Base-by-base conservation (phyloP, 1,284 basidiomycete genomes). In the Cutaneotrichosporon sp. region DNA sequence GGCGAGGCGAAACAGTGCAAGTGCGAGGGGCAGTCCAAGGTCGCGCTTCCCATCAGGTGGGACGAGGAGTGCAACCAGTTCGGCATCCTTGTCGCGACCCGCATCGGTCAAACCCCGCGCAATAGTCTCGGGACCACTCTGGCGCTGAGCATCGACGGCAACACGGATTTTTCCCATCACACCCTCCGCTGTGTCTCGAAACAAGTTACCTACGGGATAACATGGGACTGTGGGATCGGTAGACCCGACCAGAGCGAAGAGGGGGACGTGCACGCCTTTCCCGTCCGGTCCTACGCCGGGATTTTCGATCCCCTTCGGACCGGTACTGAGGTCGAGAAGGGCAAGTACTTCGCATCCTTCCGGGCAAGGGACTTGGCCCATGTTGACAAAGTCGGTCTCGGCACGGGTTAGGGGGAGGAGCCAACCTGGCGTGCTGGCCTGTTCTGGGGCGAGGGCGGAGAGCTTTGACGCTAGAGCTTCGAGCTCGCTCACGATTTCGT, bases 321-420 rank as follows among this genome's bases (percentile, higher is more conserved):
- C 34, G 22, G 63, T 64, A 46, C 52, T 50, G 13, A 68, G 31
- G 61, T 68, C 66, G 31, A 68, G 58, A 6, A 68, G 61, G 5
- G 58, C 53, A 30, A 68, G 49, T 11, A 68, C 57, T 13, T 68
- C 63, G 18, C 51, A 58, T 2, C 61, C 61, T 14, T 32, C 42
- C 4, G 52, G 42, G 1, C 36, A 36, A 7, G 66, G 66, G 4
- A 68, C 66, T 36, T 68, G 66, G 51, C 66, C 66, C 58, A 68
- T 58, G 61, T 68, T 68, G 34, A 65, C 66, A 9, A 68, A 38
- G 58, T 47, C 66, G 0, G 59, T 58, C 59, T 68, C 66, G 22
- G 62, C 61, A 51, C 42, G 50, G 5, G 42, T 61, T 22, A 68
- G 61, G 9, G 61, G 61, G 36, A 60, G 58, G 7, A 65, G 53